phyloP scores from a whole-genome alignment of 441 rosid species.

The Gossypium schwendimanii region DNA sequence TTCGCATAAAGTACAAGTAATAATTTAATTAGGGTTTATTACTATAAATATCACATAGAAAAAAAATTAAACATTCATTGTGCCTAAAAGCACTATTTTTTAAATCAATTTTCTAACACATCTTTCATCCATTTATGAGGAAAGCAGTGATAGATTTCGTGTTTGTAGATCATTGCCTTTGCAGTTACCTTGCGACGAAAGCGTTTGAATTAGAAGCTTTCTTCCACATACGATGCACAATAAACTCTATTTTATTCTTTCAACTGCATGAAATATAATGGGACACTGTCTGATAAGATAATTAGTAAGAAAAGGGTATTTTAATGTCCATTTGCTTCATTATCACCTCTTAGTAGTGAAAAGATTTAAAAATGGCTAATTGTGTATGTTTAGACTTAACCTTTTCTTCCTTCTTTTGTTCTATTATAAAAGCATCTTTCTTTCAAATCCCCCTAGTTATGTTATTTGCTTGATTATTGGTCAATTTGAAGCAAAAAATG shows the following conservation, averaged over 20 bases:
- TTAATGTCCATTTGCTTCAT: not conserved
- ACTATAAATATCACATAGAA: no score
- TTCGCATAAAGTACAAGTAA: no score
- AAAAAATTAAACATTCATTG: no score
- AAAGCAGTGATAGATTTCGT: constrained; percentile 28
- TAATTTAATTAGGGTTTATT: no score
- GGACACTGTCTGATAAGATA: not conserved
- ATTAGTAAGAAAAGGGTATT: not conserved
- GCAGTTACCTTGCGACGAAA: constrained; percentile 62
- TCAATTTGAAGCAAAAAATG: no score
- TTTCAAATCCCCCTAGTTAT: not conserved
- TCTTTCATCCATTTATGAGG: constrained; percentile 40
- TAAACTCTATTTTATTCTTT: constrained; percentile 18
- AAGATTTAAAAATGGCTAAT: not conserved
- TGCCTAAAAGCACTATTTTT: no score
- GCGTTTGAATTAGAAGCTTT: constrained; percentile 22
- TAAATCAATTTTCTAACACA: not conserved
- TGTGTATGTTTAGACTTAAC: not conserved
- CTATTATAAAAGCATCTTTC: not conserved
- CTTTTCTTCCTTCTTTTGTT: not conserved
- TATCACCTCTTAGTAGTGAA: not conserved
- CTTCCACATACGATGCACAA: not conserved
- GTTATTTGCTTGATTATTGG: not conserved
- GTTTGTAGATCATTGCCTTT: constrained; percentile 39
- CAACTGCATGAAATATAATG: not conserved